Base-by-base conservation (phyloP, 257 asterid species). In the Forsythia suspensa region DNA sequence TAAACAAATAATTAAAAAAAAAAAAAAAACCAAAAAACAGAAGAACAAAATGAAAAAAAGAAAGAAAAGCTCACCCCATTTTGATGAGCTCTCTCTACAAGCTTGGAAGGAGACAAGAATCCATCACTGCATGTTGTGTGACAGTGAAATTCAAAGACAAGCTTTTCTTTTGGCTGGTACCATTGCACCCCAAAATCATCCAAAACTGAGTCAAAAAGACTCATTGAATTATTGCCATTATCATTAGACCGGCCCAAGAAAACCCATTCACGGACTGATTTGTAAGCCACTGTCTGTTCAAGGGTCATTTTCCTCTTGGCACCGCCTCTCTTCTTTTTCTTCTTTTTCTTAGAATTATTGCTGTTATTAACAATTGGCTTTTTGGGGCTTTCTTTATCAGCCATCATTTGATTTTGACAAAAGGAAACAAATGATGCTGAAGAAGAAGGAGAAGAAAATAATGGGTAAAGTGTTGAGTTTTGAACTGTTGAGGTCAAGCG, bases 261-360 rank as follows among this genome's bases (percentile, higher is more conserved):
- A 80, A 96, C 95, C 98, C 99, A 96, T 76, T 94, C 97, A 34
- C 89, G 82, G 71, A 96, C 96, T 55, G 92, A 91, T 74, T 89
- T 94, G 81, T 94, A 91, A 1, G 99, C 99, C 74, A 77, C 89
- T 0, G 97, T 91, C 77, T 96, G 97, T 84, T 96, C 99, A 41
- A 80, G 80, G 63, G 92, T 92, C 97, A 94, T 79, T 76, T 84
- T 96, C 90, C 92, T 94, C 86, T 92, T 96, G 9, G 93, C 88
- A 73, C 97, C 99, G 20, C 98, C 98, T 79, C 97, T 90, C 92
- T 96, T 96, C 87, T 88, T 93, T 77, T 95, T 95, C 92, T 93
- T 94, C 85, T 88, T 91, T 59, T 91, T 90, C 18, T 76, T 87
- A 12, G 66, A 78, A 41, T 36, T 66, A 38, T 34, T 68, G 39